Evolutionary conservation across 805 yeast species (phyloP), one percentile per base, ranked within the genome.

Genomic region (Kluyveromyces lactis): DNA sequence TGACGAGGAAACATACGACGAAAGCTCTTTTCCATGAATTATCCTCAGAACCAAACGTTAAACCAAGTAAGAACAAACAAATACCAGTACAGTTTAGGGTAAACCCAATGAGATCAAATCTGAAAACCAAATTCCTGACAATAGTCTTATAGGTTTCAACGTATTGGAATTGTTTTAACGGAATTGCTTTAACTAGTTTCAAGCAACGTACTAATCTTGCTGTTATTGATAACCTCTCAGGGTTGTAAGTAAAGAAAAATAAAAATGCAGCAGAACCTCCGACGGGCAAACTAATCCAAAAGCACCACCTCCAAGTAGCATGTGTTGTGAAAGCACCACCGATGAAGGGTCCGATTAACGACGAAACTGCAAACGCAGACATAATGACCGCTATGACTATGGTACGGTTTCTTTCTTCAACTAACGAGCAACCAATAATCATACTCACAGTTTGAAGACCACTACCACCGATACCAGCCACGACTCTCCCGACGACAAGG

Each of bases 231-330:
- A 24, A 12, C 4, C 7, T 24, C 12, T 31, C 23, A 4, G 53
- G 54, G 29, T 48, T 48, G 40, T 53, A 51, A 27, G 47, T 43
- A 8, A 41, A 3, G 2, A 41, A 24, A 27, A 56, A 51, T 18
- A 51, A 15, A 3, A 42, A 30, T 17, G 49, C 33, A 4, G 58
- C 60, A 10, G 48, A 23, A 1, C 81, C 86, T 13, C 84, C 83
- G 26, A 79, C 57, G 2, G 86, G 85, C 27, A 82, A 55, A 55
- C 81, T 81, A 45, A 82, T 67, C 58, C 75, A 82, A 53, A 80
- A 82, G 50, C 85, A 76, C 86, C 87, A 80, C 50, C 87, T 66
- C 87, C 87, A 81, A n/a, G 74, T 61, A 4, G 69, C 75, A 38
- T 70, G 62, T 2, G 73, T 59, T 1, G 83, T 68, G 41, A 81